Conservation (phyloP, 768 basidiomycete genomes). For the Royoungia palumana region DNA sequence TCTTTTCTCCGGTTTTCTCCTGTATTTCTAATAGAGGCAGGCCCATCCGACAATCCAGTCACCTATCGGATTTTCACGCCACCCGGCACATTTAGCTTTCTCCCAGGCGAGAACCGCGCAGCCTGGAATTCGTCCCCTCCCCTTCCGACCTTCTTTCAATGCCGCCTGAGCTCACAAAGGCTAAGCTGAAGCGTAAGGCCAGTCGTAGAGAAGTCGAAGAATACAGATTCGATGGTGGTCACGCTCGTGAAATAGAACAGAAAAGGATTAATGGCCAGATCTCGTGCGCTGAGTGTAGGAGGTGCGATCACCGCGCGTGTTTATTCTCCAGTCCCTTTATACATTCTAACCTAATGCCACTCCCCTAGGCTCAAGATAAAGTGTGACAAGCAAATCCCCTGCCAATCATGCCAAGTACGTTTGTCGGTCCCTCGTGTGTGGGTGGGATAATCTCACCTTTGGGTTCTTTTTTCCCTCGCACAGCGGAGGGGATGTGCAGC, state of each 20-base stretch:
- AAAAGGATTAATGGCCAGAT: conserved; percentile 75
- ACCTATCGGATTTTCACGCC: conserved; percentile 29
- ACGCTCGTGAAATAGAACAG: conserved; percentile 66
- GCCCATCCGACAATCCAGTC: conserved; percentile 8
- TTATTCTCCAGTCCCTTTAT: conserved; percentile 18
- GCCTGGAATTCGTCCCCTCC: conserved; percentile 2
- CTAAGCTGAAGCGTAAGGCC: conserved; percentile 47
- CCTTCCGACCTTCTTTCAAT: conserved; percentile 30
- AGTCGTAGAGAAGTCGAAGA: conserved; percentile 51
- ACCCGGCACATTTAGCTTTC: conserved; percentile 21
- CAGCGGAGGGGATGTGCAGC: conserved; percentile 66
- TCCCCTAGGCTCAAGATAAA: conserved; percentile 68
- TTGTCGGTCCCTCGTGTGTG: not conserved
- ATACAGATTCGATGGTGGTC: conserved; percentile 47
- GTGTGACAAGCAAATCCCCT: conserved; percentile 79
- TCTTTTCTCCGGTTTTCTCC: not conserved
- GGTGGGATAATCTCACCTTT: not conserved
- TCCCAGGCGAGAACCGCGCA: conserved; percentile 21
- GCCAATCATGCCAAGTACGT: conserved; percentile 68
- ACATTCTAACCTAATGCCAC: conserved; percentile 19
- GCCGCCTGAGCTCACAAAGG: conserved; percentile 55
- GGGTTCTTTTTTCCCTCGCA: not conserved
- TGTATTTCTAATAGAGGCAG: conserved; percentile 4
- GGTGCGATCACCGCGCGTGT: conserved; percentile 56
- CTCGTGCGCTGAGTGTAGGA: conserved; percentile 79